A percentile compares a stretch with the other conserved stretches of the same genome.
These are phyloP conservation scores for Mychonastes homosphaera DNA, from an alignment of 139 green algal species.

Conservation along the genomic window DNA sequence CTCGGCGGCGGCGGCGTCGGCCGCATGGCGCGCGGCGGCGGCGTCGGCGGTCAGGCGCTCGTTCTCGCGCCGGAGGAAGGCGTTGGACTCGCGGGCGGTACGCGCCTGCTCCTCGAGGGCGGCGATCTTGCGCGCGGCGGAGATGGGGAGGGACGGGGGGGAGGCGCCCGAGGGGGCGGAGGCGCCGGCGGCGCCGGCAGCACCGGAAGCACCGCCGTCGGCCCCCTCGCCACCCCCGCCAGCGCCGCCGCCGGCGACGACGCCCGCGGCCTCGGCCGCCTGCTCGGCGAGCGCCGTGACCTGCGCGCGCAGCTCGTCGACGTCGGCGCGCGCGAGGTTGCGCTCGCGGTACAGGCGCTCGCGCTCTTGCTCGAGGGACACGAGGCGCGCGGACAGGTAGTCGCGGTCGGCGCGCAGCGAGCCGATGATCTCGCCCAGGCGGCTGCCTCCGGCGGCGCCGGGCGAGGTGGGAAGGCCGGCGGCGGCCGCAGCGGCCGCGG, in stretches of 20 bases:
- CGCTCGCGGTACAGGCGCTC: neutral
- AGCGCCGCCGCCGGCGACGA: neutral
- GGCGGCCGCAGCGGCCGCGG: no score
- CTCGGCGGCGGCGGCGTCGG: no score
- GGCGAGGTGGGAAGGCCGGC: no score
- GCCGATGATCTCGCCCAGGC: no score
- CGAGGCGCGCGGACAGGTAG: no score
- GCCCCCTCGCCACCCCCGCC: neutral
- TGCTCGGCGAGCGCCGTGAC: neutral
- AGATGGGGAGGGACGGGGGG: no score
- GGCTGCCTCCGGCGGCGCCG: no score
- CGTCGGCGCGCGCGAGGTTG: neutral
- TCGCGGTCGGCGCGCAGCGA: neutral
- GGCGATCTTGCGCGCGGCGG: neutral
- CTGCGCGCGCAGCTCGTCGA: neutral
- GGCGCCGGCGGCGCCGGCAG: neutral
- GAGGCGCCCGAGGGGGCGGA: neutral
- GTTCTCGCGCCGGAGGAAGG: no score
- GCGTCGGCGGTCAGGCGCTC: no score
- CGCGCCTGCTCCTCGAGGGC: constrained; percentile 1
- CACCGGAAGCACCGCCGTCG: neutral
- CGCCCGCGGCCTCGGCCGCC: neutral
- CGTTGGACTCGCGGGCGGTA: neutral
- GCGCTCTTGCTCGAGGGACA: no score
- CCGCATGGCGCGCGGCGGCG: no score